Base-by-base conservation (phyloP, 2,329 filamentous ascomycete species). In the Endoconidiophora laricicola region DNA sequence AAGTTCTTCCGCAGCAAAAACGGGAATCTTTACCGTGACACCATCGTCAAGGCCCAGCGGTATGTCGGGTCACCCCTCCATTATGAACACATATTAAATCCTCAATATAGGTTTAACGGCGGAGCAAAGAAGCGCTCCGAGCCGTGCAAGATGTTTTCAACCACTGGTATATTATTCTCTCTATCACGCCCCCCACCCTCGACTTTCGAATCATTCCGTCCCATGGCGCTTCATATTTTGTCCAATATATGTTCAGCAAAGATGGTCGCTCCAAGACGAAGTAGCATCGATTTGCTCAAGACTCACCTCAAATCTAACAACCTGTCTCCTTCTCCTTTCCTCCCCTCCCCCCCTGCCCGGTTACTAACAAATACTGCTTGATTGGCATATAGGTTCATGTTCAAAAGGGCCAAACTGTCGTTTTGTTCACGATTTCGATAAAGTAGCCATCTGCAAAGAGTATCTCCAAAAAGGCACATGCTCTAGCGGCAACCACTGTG, bases 361-460 rank as follows among this genome's bases (percentile, higher is more conserved):
- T 36, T 23, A 71, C 73, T 76, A 63, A 76, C 68, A 54, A 49
- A 40, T 46, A 42, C 49, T 41, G 36, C 50, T 43, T 45, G 46
- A 46, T 44, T 44, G 57, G 36, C 23, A 18, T 63, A 36, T 71
- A 94, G 91, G 91, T 68, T 81, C 81, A 56, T 98, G 91, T 64
- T 71, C 78, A 50, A 86, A 86, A 64, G 88, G 90, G 53, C 81
- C 83, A 6, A 69, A 67, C 44, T 98, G 91, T 65, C 81, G 76
- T 50, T 91, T 83, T 61, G 69, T 79, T 46, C 91, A 98, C 70
- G 85, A 98, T 61, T 76, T 83, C 40, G 71, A 78, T 61, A 94
- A 86, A 67, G 85, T 94, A 59, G 85, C 90, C 50, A 79, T 91
- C 51, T 98, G 91, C 78, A 91, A 86, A 65, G 80, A 85, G 49